Evolutionary conservation across 148 eudicot genomes (phyloP), one percentile per base, ranked within the genome.

Genomic region (Chenopodium formosanum): DNA sequence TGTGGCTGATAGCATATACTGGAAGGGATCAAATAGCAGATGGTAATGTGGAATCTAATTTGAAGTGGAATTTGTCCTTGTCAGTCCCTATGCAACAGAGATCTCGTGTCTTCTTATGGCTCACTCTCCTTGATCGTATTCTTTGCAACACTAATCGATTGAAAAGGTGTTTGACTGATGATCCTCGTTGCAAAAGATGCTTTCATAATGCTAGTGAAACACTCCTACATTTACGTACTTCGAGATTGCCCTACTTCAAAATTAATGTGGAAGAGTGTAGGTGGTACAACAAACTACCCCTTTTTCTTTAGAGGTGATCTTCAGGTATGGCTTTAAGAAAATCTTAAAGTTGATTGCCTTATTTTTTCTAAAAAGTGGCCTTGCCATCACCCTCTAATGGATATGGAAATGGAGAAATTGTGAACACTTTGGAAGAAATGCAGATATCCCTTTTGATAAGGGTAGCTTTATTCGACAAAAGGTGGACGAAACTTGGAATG

Each of bases 41-140:
- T 0, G 6, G 0, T 31, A 14, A 14, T 2, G 13, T 7, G 0
- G 3, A 0, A 12, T 1, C 5, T 0, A 8, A 29, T 9, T 1
- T 9, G 0, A 13, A 27, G 4, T 68, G 52, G 52, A 7, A n/a
- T 0, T 1, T 37, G 0, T 0, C 20, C 0, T 37, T 13, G 50
- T 5, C 9, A 2, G 52, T 52, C 2, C 52, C 74, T 6, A 29
- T 37, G 0, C 74, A 71, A 1, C 74, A 71, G 2, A 8, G 52
- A 9, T 1, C 19, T 0, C 10, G 16, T 0, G 14, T 20, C 2
- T 40, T 71, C 14, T 2, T 71, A 0, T 71, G 74, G 74, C 0
- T 71, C 1, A 10, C 2, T 1, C 1, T 20, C 3, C 74, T 20
- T 40, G 12, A 71, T 1, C 3, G 12, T 0, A 12, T 71, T 7